A percentile compares a stretch with the other conserved stretches of the same genome.
These are phyloP conservation scores for Helianthus annuus DNA, from an alignment of 129 eudicot species.

Conservation along the genomic window HanXRQr2.0-SUNRISE NC_035449.2:79662173-79662672, in stretches of 20 bases:
- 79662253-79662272: too few species aligned
- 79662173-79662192: too few species aligned
- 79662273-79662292: too few species aligned
- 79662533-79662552: slow-evolving; percentile 46
- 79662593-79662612: slow-evolving; percentile 72
- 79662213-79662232: too few species aligned
- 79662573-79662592: slow-evolving; percentile 36
- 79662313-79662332: not conserved
- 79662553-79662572: slow-evolving; percentile 67
- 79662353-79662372: slow-evolving; percentile 28
- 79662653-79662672: slow-evolving; percentile 79
- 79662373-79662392: slow-evolving; percentile 40
- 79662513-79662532: slow-evolving; percentile 57
- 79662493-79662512: slow-evolving; percentile 53
- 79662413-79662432: slow-evolving; percentile 30
- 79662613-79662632: slow-evolving; percentile 57
- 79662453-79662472: slow-evolving; percentile 45
- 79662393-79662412: slow-evolving; percentile 46
- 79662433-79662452: slow-evolving; percentile 41
- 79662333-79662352: not conserved
- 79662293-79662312: too few species aligned
- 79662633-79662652: slow-evolving; percentile 67
- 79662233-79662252: too few species aligned
- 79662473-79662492: slow-evolving; percentile 28
- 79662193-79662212: too few species aligned